Evolutionary conservation across 169 alveolate species (phyloP), one percentile per base, ranked within the genome.

Genomic region (Theileria annulata): DNA sequence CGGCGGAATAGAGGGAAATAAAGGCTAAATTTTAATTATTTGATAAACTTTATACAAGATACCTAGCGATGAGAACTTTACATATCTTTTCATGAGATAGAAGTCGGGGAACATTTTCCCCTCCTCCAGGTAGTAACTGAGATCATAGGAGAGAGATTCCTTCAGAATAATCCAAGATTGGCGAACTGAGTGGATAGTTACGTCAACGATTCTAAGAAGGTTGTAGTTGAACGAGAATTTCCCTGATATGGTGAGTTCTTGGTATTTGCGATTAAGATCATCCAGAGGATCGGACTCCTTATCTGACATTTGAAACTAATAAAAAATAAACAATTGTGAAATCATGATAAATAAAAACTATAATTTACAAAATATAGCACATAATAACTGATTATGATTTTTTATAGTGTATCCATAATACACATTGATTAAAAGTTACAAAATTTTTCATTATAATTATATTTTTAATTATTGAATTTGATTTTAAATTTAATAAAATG

Each of bases 141-240:
- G 69, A 15, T 71, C 51, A 56, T 75, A 77, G 13, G 56, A 30
- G 0, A 72, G 70, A 12, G 80, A 56, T 15, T 75, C 49, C 48
- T 17, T 28, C 4, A 82, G 79, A 30, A 82, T 1, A 17, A 82
- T 8, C 89, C 89, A 82, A 3, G 86, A 67, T 23, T 64, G 79
- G 17, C 89, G 72, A n/a, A 82, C 37, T 19, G 89, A 75, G 64
- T 82, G 89, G 6, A 47, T 68, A 21, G 89, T 82, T 4, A 82
- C 27, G 76, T 66, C 85, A 30, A 72, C 84, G 6, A 82, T 76
- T 58, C 68, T 68, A 10, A 42, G 17, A 31, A 47, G 31, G 33
- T 47, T 28, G 30, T 64, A 67, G 60, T n/a, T 73, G 23, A 71
- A 68, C 3, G 76, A 68, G 76, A 30, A 68, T 68, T 49, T 68